A percentile compares a stretch with the other conserved stretches of the same genome.
Conservation (phyloP, 805 yeast genomes). For the Pichia insulana region DNA sequence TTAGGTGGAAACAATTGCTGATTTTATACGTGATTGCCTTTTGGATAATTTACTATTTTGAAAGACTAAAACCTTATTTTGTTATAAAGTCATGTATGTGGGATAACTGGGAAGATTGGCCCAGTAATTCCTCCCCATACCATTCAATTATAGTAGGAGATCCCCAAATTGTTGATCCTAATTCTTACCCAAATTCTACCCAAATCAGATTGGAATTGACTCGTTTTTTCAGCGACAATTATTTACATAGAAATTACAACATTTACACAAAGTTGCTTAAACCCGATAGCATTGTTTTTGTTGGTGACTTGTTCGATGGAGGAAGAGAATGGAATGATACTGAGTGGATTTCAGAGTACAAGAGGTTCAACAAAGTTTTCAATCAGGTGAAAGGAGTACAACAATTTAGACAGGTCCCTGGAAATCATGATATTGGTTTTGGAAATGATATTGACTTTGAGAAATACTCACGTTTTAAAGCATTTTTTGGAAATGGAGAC, state of each 20-base stretch:
- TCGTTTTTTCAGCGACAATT: conserved; percentile 60
- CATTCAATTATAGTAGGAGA: conserved; percentile 59
- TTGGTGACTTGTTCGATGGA: conserved; percentile 93
- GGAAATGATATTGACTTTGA: conserved; percentile 58
- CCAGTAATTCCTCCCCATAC: conserved; percentile 18
- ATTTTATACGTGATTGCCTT: conserved; percentile 34
- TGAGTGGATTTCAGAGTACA: conserved; percentile 60
- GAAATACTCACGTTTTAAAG: conserved; percentile 53
- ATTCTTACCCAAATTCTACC: conserved; percentile 71
- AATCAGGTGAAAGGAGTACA: conserved; percentile 19
- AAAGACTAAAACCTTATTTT: conserved; percentile 39
- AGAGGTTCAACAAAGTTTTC: conserved; percentile 61
- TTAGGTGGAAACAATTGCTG: conserved; percentile 18
- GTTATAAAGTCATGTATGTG: conserved; percentile 48
- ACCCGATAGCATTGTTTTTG: conserved; percentile 69
- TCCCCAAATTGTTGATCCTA: conserved; percentile 86
- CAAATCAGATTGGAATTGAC: conserved; percentile 43
- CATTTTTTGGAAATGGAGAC: conserved; percentile 67
- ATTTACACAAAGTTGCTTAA: conserved; percentile 57
- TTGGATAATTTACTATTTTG: conserved; percentile 40
- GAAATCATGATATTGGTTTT: conserved; percentile 96
- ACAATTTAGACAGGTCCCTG: conserved; percentile 55
- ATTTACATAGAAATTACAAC: conserved; percentile 55
- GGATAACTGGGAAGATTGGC: conserved; percentile 62
- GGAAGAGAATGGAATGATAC: conserved; percentile 73